Evolutionary conservation across 345 rosid genomes (phyloP).

Genomic region (Gossypium ekmanianum): DNA sequence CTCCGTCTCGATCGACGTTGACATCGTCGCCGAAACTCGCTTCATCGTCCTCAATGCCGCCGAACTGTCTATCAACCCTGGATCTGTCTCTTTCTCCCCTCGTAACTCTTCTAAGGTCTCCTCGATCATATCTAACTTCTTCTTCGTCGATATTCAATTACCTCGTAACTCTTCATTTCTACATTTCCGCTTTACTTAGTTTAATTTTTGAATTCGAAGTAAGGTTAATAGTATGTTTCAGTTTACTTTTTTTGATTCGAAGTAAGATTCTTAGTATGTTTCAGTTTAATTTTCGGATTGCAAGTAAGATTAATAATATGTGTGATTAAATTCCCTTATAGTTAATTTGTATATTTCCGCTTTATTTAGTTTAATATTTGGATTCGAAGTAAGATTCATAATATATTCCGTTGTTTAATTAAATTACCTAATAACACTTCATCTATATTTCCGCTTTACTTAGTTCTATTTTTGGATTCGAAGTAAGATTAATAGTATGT

Average conservation of each 20-base stretch:
- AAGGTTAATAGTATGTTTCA: too few relatives aligned
- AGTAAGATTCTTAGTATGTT: background rate
- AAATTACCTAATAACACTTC: background rate
- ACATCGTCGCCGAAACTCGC: slow-evolving; percentile 49
- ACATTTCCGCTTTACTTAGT: background rate
- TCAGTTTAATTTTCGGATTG: too few relatives aligned
- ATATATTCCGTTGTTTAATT: background rate
- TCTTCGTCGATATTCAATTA: background rate
- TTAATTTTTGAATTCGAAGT: background rate
- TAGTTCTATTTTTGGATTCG: background rate
- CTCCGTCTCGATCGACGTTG: slow-evolving; percentile 51
- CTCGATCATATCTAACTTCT: background rate
- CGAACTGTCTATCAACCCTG: slow-evolving; percentile 57
- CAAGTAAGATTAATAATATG: too few relatives aligned
- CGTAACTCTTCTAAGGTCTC: slow-evolving; percentile 50
- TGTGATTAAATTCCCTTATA: too few relatives aligned
- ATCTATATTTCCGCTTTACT: background rate
- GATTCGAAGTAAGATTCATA: background rate
- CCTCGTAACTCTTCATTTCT: background rate
- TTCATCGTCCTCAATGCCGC: slow-evolving; percentile 93
- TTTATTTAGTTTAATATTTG: too few relatives aligned
- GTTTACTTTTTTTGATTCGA: background rate
- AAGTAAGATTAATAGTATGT: too few relatives aligned
- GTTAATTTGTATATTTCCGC: too few relatives aligned
- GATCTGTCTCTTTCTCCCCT: slow-evolving; percentile 49